These are phyloP conservation scores for Rhododendron molle DNA, from an alignment of 148 eudicot genomes.

Conservation along the genomic window DNA sequence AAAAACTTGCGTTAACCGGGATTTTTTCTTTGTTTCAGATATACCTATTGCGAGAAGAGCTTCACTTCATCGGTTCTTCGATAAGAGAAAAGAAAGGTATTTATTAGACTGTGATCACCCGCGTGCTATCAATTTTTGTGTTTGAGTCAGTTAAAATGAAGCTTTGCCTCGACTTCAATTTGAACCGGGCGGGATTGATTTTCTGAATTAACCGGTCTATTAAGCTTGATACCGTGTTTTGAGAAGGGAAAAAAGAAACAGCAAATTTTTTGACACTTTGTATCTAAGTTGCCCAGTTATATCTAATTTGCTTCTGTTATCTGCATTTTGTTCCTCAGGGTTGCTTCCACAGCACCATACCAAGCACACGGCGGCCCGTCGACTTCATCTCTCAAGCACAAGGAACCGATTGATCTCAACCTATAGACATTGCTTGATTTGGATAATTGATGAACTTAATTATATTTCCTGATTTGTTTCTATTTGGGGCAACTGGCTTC, in stretches of 20 bases:
- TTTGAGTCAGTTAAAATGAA: not conserved
- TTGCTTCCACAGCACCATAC: constrained; percentile 15
- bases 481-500: not conserved
- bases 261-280: not conserved
- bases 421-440: not conserved
- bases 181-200: not conserved
- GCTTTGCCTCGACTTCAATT: not conserved
- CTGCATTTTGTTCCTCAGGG: not conserved
- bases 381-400: not conserved
- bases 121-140: not conserved
- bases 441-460: not conserved
- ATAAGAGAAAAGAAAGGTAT: constrained; percentile 68
- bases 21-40: constrained; percentile 17
- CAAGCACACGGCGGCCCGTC: not conserved
- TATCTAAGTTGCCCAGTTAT: not conserved
- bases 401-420: constrained; percentile 10
- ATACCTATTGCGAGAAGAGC: constrained; percentile 63
- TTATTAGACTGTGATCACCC: not conserved
- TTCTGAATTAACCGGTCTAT: not conserved
- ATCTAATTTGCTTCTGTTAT: not conserved
- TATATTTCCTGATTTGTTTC: not conserved
- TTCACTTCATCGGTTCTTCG: constrained; percentile 66
- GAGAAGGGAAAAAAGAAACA: too few species aligned
- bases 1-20: not conserved
- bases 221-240: not conserved